phyloP scores from a whole-genome alignment of 257 asterid genomes.

The Fraxinus cuspidata region DNA sequence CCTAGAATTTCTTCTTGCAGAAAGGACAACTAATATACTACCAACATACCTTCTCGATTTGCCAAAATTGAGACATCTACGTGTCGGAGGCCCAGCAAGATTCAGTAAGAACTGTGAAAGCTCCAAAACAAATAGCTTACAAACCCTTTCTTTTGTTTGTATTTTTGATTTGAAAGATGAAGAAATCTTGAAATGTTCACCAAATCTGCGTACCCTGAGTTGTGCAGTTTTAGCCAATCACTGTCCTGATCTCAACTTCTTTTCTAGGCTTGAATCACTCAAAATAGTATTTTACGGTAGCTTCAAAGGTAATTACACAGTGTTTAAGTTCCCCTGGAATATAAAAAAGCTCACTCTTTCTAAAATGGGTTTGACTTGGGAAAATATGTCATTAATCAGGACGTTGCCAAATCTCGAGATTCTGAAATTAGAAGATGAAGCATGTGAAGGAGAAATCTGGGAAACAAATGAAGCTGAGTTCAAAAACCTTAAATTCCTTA shows the following conservation, averaged over 20 bases:
- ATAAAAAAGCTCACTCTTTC: neutral
- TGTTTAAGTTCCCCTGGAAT: neutral
- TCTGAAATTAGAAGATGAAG: neutral
- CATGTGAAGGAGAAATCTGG: neutral
- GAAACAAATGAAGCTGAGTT: neutral
- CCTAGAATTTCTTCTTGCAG: too few relatives aligned
- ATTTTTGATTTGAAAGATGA: neutral
- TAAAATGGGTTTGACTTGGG: too few relatives aligned
- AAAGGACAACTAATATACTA: too few relatives aligned
- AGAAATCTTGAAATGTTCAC: neutral
- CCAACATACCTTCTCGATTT: neutral
- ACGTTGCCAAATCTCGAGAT: too few relatives aligned
- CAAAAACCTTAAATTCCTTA: neutral
- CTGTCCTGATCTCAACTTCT: too few relatives aligned
- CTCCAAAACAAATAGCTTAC: neutral
- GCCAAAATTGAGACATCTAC: conserved; percentile 14
- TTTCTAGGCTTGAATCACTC: too few relatives aligned
- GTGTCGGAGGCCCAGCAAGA: neutral
- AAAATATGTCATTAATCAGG: too few relatives aligned
- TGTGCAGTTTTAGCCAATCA: too few relatives aligned
- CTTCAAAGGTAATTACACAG: too few relatives aligned
- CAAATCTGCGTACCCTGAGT: too few relatives aligned
- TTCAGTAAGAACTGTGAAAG: neutral
- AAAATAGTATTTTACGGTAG: too few relatives aligned
- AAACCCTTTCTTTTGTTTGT: conserved; percentile 6